These are phyloP conservation scores for Verticillium klebahnii DNA, from an alignment of 2,329 filamentous ascomycete genomes.

Conservation along the genomic window DNA sequence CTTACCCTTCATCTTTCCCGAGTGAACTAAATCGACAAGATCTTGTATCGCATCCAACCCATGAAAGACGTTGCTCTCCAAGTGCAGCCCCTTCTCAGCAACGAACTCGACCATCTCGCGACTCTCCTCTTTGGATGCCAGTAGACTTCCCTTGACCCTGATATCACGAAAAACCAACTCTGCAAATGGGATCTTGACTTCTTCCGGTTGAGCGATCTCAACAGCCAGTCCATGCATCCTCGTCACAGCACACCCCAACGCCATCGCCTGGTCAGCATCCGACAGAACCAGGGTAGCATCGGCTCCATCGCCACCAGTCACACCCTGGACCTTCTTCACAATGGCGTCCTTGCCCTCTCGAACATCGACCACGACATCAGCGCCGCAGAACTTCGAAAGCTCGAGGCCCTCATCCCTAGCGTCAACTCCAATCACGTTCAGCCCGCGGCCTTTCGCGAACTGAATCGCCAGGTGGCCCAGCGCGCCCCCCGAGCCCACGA, in stretches of 20 bases:
- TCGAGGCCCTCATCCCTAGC: conserved; percentile 49
- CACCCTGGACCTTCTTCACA: conserved; percentile 39
- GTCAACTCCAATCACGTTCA: conserved; percentile 69
- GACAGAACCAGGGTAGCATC: conserved; percentile 49
- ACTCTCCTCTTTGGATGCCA: conserved; percentile 36
- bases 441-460: conserved; percentile 77
- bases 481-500: conserved; percentile 72
- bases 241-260: conserved; percentile 48
- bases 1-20: conserved; percentile 51
- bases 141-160: conserved; percentile 39
- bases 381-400: conserved; percentile 40
- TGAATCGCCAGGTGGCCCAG: conserved; percentile 66
- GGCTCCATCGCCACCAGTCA: conserved; percentile 44
- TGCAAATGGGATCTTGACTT: conserved; percentile 30
- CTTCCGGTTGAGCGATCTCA: conserved; percentile 49
- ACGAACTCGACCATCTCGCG: conserved; percentile 42
- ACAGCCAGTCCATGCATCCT: conserved; percentile 55
- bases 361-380: conserved; percentile 48
- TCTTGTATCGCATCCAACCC: conserved; percentile 47
- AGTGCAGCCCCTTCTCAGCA: conserved; percentile 38
- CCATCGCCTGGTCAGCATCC: conserved; percentile 46
- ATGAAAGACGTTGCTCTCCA: conserved; percentile 46
- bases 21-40: conserved; percentile 42
- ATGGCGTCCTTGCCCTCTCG: conserved; percentile 40
- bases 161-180: conserved; percentile 53